Evolutionary conservation across 768 basidiomycete species (phyloP), one percentile per base, ranked within the genome.

Genomic region (Sporobolomyces phaffii): DNA sequence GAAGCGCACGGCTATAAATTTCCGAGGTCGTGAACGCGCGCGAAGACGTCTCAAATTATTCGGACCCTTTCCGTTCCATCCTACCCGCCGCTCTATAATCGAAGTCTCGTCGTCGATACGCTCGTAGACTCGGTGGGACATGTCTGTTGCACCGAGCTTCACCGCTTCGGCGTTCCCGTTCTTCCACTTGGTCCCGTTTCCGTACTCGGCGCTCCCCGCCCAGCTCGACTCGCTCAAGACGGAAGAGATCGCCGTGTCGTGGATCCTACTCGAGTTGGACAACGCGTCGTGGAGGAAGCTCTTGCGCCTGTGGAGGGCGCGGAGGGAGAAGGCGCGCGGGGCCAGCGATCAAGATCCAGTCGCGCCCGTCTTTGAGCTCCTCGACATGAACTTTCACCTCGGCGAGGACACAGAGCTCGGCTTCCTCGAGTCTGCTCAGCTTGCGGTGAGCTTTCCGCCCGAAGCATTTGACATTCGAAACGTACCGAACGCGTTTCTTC

Each of bases 261-360:
- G 26, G n/a, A n/a, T 56, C 7, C 4, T 56, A 26, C 54, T 56
- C 26, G 28, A n/a, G 8, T 7, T 56, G 6, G 41, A 56, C 43
- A 15, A n/a, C 22, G 28, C 11, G 2, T 7, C 38, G 11, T 43
- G 40, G 38, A 3, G 40, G 3, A 56, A 43, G 26, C 28, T 43
- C 17, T 26, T 56, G 24, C 8, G 41, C n/a, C 41, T 56, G 10
- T 56, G 54, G 54, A 41, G 54, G 26, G 54, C 54, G 38, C 41
- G 54, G 40, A 8, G 54, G 40, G 54, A 56, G 13, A 56, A 56
- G 54, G 40, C 24, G 40, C 7, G 54, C 8, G 24, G 9, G 9
- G 26, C 54, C 24, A 43, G 6, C 38, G 52, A 43, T 11, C 11
- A n/a, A 13, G n/a, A 8, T 40, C 15, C 17, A 6, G 17, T 7